Percentiles rank a stretch among this genome's conserved stretches.
Evolutionary conservation across 2,329 filamentous ascomycete species (phyloP).

Genomic region (Plectosphaerella sp.): DNA sequence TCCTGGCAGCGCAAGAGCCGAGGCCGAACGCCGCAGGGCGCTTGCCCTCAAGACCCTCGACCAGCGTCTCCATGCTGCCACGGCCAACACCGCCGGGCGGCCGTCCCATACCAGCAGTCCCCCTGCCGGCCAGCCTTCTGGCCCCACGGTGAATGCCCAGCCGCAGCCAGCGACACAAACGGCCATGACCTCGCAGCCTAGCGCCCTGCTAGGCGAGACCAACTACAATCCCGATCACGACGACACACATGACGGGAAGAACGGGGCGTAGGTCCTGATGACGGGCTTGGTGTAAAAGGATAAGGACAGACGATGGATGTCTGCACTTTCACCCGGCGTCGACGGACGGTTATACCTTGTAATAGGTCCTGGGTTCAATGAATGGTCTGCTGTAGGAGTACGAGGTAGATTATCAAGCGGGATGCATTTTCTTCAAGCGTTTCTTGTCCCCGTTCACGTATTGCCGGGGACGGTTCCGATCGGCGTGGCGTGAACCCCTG

Average conservation of each 20-base stretch:
- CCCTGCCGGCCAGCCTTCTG: constrained; percentile 32
- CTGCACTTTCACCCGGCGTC: constrained; percentile 7
- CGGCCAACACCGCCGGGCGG: constrained; percentile 38
- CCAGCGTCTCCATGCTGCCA: constrained; percentile 84
- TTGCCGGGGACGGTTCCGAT: too few relatives aligned
- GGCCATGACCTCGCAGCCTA: constrained; percentile 51
- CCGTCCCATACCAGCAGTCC: constrained; percentile 21
- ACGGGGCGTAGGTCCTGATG: neutral
- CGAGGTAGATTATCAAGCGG: neutral
- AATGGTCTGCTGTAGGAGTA: neutral
- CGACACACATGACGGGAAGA: constrained; percentile 9
- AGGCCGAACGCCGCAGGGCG: constrained; percentile 85
- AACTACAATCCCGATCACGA: constrained; percentile 65
- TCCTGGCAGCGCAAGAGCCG: constrained; percentile 72
- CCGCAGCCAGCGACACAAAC: constrained; percentile 51
- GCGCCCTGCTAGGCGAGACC: constrained; percentile 62
- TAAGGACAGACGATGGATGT: constrained; percentile 1
- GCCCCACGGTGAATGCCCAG: constrained; percentile 54
- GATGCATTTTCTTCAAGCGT: neutral
- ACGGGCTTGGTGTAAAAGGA: neutral
- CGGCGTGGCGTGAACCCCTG: too few relatives aligned
- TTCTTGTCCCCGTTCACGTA: neutral
- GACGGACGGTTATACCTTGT: constrained; percentile 8
- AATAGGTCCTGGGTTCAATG: neutral
- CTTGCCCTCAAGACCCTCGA: constrained; percentile 89